Evolutionary conservation across 352 stramenopile genomes (phyloP), one percentile per base, ranked within the genome.

Genomic region (Pythium phragmiticola): DNA sequence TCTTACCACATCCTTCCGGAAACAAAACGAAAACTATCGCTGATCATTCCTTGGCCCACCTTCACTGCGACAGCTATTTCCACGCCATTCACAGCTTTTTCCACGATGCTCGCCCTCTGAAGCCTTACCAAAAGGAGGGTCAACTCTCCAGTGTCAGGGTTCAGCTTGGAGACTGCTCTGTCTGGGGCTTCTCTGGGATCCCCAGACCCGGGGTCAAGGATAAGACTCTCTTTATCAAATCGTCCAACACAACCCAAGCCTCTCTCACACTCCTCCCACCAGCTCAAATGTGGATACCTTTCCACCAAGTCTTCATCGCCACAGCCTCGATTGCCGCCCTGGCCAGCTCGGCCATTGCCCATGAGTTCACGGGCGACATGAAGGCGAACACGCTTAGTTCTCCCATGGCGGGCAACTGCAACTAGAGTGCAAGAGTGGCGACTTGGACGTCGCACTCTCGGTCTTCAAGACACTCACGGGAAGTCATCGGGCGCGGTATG

Each of bases 381-480:
- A 70, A 57, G 19, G 21, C 61, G 30, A 66, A 70, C 45, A 64
- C 55, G 43, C 64, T 66, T 6, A 37, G n/a, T 42, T 33, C 58
- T 16, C 47, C 57, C 17, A 39, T n/a, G 21, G 47, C 61, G 21
- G 56, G 56, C 51, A 71, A 72, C 53, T 89, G 82, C 65, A 88
- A 85, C 63, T 84, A 4, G 72, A 67, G 9, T 88, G 78, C 54
- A 55, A 19, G 7, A 52, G 66, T 12, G 81, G 77, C 14, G 78
- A 87, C 64, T 54, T 88, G 33, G 78, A 87, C 54, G 59, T 90
- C 56, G 77, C 77, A 0, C 70, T 75, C 4, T 53, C 63, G 19
- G 69, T 78, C 6, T 81, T 78, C 48, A 57, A 66, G 14, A 60
- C 54, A 37, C 59, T 77, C 64, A 81, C 74, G 19, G 74, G 70